A percentile compares a stretch with the other conserved stretches of the same genome.
phyloP scores from a whole-genome alignment of 2,329 filamentous ascomycete genomes.

The Emericellopsis atlantica region DNA sequence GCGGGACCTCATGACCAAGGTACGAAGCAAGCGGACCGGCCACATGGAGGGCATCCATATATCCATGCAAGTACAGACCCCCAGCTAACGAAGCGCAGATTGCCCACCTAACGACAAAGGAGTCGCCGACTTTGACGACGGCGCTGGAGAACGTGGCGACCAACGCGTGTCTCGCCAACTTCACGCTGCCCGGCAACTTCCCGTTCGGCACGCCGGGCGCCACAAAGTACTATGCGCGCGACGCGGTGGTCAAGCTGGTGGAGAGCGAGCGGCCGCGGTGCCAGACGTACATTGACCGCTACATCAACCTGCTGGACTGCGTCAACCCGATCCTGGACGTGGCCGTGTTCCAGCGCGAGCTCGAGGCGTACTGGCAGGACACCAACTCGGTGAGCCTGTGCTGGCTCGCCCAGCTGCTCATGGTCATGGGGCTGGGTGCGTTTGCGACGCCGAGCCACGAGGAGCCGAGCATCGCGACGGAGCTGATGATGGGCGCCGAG shows the following conservation, averaged over 20 bases:
- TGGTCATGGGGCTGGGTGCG: constrained; percentile 20
- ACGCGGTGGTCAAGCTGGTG: constrained; percentile 16
- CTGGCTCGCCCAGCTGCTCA: constrained; percentile 20
- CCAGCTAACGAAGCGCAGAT: constrained; percentile 9
- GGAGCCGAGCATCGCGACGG: constrained; percentile 16
- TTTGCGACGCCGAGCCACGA: constrained; percentile 14
- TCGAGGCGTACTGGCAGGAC: constrained; percentile 18
- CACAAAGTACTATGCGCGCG: constrained; percentile 16
- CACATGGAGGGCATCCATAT: neutral
- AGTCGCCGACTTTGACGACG: constrained; percentile 12
- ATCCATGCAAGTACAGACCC: neutral
- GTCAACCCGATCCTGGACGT: constrained; percentile 21
- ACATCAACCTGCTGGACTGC: constrained; percentile 17
- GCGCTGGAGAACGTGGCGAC: constrained; percentile 19
- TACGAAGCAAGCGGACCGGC: constrained; percentile 5
- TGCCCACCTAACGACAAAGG: constrained; percentile 10
- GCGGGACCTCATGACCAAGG: constrained; percentile 22
- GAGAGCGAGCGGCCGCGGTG: constrained; percentile 12
- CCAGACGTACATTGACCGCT: constrained; percentile 14
- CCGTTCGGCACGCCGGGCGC: constrained; percentile 23
- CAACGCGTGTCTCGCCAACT: constrained; percentile 20
- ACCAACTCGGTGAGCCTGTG: constrained; percentile 14
- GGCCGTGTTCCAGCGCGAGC: constrained; percentile 13
- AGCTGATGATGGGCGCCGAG: constrained; percentile 22
- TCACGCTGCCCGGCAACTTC: constrained; percentile 21